Percentiles rank a stretch among this genome's conserved stretches.
Evolutionary conservation across 495 filamentous ascomycete genomes (phyloP).

Genomic region (Aspergillus saccharolyticus): DNA sequence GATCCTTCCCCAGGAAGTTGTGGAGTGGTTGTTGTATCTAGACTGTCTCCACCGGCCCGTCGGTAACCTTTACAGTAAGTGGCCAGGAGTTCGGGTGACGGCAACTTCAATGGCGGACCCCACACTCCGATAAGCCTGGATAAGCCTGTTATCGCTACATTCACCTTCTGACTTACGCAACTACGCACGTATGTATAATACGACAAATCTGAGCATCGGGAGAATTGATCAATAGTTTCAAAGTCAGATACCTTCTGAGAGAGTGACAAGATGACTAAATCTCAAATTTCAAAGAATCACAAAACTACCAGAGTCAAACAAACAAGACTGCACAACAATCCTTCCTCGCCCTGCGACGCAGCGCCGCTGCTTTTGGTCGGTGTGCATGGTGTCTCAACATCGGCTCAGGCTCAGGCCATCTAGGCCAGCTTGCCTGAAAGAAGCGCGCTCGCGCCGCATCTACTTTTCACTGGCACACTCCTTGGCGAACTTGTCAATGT

Average conservation of each 20-base stretch:
- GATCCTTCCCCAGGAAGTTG: not conserved
- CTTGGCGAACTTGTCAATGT: conserved; percentile 12
- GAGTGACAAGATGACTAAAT: not conserved
- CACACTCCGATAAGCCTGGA: not conserved
- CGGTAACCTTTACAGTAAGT: no score
- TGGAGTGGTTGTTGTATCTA: not conserved
- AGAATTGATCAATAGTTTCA: not conserved
- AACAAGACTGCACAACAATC: not conserved
- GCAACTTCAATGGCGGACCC: not conserved
- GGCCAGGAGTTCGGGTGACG: not conserved
- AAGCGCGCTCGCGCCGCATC: not conserved
- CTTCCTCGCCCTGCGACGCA: not conserved
- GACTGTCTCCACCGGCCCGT: not conserved
- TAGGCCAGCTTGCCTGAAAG: not conserved
- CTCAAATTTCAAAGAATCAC: no score
- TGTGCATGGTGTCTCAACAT: not conserved
- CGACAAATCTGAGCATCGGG: not conserved
- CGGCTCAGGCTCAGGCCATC: not conserved
- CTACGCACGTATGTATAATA: no score
- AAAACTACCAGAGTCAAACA: not conserved
- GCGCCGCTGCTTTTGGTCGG: not conserved
- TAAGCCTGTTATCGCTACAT: not conserved
- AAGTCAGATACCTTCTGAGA: not conserved
- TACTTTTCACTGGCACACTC: conserved; percentile 11
- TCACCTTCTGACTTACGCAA: no score